Percentiles rank a stretch among this genome's conserved stretches.
These are phyloP conservation scores for Claviceps paspali DNA, from an alignment of 2,329 filamentous ascomycete genomes.

Conservation along the genomic window DNA sequence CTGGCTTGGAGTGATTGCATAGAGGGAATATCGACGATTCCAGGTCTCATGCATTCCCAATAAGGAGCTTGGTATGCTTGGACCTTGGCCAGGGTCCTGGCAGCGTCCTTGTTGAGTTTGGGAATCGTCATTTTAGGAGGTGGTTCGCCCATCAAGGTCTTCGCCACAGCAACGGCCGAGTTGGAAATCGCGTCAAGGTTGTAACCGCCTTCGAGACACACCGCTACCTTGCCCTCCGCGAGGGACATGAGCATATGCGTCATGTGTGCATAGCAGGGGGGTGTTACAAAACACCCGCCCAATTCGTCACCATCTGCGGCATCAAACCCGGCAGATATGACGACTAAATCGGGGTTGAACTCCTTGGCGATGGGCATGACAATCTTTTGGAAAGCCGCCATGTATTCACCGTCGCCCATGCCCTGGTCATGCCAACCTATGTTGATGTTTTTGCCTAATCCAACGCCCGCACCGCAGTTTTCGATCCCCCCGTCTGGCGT, in stretches of 20 bases:
- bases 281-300: slow-evolving; percentile 83
- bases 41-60: slow-evolving; percentile 79
- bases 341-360: slow-evolving; percentile 86
- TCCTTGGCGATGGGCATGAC: slow-evolving; percentile 93
- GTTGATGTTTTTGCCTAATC: slow-evolving; percentile 48
- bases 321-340: slow-evolving; percentile 92
- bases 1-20: slow-evolving; percentile 37
- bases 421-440: slow-evolving; percentile 53
- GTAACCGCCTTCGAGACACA: slow-evolving; percentile 91
- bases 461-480: slow-evolving; percentile 39
- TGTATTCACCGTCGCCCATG: slow-evolving; percentile 94
- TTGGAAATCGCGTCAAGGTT: slow-evolving; percentile 86
- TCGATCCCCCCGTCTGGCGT: slow-evolving; percentile 46
- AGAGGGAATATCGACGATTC: slow-evolving; percentile 38
- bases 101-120: slow-evolving; percentile 41
- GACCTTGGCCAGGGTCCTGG: slow-evolving; percentile 40
- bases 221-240: slow-evolving; percentile 74
- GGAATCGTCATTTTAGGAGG: slow-evolving; percentile 47
- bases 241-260: slow-evolving; percentile 98
- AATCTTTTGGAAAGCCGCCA: slow-evolving; percentile 89
- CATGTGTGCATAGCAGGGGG: slow-evolving; percentile 91
- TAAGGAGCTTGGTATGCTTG: slow-evolving; percentile 50
- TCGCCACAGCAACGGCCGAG: slow-evolving; percentile 80
- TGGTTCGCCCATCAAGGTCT: slow-evolving; percentile 89
- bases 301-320: slow-evolving; percentile 87